A percentile compares a stretch with the other conserved stretches of the same genome.
Evolutionary conservation across 768 basidiomycete species (phyloP).

Genomic region (Phanerodontia chrysosporium): DNA sequence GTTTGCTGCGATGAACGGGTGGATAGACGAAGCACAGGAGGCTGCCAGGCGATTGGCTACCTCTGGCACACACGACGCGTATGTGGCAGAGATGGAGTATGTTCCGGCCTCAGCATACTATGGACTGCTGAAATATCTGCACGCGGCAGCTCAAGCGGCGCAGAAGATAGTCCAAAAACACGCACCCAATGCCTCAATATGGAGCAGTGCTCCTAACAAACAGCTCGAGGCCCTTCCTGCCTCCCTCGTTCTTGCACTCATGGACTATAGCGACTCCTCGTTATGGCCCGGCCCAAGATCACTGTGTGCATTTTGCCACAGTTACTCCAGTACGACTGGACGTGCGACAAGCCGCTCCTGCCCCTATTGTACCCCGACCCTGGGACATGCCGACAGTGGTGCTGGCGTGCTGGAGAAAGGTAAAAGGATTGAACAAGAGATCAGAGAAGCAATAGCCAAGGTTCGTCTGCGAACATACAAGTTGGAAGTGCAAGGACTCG

Average conservation of each 20-base stretch:
- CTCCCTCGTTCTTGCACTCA: neutral
- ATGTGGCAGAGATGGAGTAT: slow-evolving; percentile 8
- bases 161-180: neutral
- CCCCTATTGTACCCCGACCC: too few relatives aligned
- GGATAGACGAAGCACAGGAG: slow-evolving; percentile 1
- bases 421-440: too few relatives aligned
- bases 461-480: too few relatives aligned
- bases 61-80: neutral
- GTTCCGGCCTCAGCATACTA: slow-evolving; percentile 1
- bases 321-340: too few relatives aligned
- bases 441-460: too few relatives aligned
- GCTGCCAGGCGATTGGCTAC: neutral
- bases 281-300: too few relatives aligned
- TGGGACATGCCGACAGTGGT: too few relatives aligned
- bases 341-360: too few relatives aligned
- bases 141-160: neutral
- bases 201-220: neutral
- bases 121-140: neutral
- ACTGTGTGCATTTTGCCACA: too few relatives aligned
- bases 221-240: neutral
- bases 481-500: too few relatives aligned
- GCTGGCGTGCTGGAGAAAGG: too few relatives aligned
- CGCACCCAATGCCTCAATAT: neutral
- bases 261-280: too few relatives aligned
- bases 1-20: neutral